Conservation (phyloP, 495 filamentous ascomycete genomes). For the Neurospora sp. region DNA sequence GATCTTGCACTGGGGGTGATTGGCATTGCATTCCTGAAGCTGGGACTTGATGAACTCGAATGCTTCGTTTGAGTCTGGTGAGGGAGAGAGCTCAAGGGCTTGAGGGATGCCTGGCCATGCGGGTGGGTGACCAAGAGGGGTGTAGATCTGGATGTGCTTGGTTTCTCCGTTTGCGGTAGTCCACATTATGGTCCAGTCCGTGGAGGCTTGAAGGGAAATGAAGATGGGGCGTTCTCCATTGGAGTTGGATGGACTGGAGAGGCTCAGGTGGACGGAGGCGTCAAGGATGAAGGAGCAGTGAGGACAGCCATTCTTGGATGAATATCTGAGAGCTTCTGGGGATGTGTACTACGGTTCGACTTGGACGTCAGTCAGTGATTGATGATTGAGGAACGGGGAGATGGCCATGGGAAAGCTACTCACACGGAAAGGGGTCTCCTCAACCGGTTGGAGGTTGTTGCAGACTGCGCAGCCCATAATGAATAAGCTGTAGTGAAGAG, state of each 20-base stretch:
- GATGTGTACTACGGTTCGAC: not conserved
- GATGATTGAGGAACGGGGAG: not conserved
- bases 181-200: not conserved
- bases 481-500: rapidly evolving
- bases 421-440: not conserved
- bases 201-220: not conserved
- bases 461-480: not conserved
- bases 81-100: not conserved
- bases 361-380: not conserved
- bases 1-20: not conserved
- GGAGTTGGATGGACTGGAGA: not conserved
- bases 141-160: not conserved
- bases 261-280: not conserved
- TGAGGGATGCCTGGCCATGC: not conserved
- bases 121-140: not conserved
- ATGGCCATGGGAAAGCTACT: not conserved
- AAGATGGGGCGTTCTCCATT: not conserved
- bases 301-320: not conserved
- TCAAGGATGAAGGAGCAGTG: not conserved
- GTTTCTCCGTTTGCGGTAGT: not conserved
- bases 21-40: not conserved
- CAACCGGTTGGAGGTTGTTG: not conserved
- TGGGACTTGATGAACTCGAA: not conserved
- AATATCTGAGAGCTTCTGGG: not conserved
- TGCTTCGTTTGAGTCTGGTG: not conserved